Conservation (phyloP, 306 rosid genomes). For the Aeschynomene evenia region DNA sequence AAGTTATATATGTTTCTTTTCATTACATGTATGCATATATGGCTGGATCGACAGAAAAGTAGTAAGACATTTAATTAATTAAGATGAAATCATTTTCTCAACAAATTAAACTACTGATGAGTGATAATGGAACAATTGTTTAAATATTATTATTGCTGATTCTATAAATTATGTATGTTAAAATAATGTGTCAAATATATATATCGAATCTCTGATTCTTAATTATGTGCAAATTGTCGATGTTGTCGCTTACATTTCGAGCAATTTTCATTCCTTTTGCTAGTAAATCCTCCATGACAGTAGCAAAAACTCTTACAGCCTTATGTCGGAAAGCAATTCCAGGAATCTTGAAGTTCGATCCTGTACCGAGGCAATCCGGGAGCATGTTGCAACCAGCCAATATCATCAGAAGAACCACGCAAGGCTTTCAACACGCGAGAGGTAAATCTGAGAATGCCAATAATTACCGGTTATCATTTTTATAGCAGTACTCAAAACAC, state of each 20-base stretch:
- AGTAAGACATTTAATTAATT: background rate
- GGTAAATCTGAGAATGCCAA: slow-evolving; percentile 46
- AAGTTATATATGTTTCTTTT: background rate
- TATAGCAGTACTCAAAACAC: slow-evolving; percentile 17
- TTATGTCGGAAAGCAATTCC: slow-evolving; percentile 70
- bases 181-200: background rate
- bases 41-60: background rate
- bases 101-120: background rate
- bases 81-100: background rate
- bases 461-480: background rate
- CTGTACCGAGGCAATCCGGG: slow-evolving; percentile 64
- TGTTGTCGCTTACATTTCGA: no score
- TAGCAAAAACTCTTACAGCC: no score
- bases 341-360: slow-evolving; percentile 79
- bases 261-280: no score
- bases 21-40: no score
- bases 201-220: background rate
- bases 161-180: background rate
- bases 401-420: slow-evolving; percentile 77
- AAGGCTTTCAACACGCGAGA: slow-evolving; percentile 57
- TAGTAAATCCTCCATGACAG: no score
- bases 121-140: background rate
- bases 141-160: background rate
- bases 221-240: background rate
- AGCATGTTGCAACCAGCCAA: slow-evolving; percentile 81